Evolutionary conservation across 2,329 filamentous ascomycete genomes (phyloP).

Genomic region (Colletotrichum sp.): DNA sequence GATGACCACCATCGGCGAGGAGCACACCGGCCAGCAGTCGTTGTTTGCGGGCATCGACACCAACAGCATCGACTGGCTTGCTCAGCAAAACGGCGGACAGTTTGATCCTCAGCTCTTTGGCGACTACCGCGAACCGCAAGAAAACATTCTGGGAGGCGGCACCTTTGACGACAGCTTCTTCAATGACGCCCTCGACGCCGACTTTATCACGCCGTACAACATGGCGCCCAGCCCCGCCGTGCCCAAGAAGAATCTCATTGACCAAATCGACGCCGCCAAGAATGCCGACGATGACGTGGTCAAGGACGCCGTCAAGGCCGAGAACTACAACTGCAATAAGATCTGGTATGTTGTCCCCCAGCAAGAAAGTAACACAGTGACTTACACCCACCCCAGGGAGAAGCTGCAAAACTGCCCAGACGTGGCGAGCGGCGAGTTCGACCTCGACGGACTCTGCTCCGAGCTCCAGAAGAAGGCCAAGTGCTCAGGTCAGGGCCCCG

Average conservation of each 20-base stretch:
- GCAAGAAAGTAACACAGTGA: not conserved
- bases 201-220: slow-evolving; percentile 85
- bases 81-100: slow-evolving; percentile 80
- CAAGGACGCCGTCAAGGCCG: slow-evolving; percentile 29
- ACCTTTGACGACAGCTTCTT: slow-evolving; percentile 75
- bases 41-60: slow-evolving; percentile 49
- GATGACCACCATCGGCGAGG: slow-evolving; percentile 70
- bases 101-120: slow-evolving; percentile 94
- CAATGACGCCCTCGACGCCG: slow-evolving; percentile 80
- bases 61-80: slow-evolving; percentile 74
- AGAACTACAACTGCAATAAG: slow-evolving; percentile 84
- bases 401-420: slow-evolving; percentile 85
- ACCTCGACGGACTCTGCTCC: slow-evolving; percentile 90
- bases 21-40: slow-evolving; percentile 45
- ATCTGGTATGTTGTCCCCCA: slow-evolving; percentile 75
- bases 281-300: slow-evolving; percentile 72
- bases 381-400: slow-evolving; percentile 71
- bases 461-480: slow-evolving; percentile 96
- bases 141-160: slow-evolving; percentile 73
- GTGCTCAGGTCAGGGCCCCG: slow-evolving; percentile 88
- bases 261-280: slow-evolving; percentile 78
- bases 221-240: slow-evolving; percentile 52
- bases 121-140: slow-evolving; percentile 89
- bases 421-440: slow-evolving; percentile 89
- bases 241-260: slow-evolving; percentile 74